A percentile compares a stretch with the other conserved stretches of the same genome.
Evolutionary conservation across 345 rosid species (phyloP).

Genomic region (Dipteronia dyeriana): DNA sequence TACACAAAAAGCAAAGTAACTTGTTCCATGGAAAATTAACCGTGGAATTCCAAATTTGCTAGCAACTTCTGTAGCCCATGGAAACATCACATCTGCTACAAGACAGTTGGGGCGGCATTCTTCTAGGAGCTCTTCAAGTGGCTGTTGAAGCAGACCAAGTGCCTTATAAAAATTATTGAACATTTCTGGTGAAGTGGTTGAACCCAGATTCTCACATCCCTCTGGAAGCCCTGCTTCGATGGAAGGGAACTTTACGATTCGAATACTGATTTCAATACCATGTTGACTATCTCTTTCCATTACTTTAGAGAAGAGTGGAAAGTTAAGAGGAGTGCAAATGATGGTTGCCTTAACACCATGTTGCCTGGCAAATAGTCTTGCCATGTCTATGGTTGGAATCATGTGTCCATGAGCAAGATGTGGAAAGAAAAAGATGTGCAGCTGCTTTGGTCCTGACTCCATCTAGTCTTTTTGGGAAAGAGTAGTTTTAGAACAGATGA

Average conservation of each 20-base stretch:
- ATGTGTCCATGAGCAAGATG: constrained; percentile 13
- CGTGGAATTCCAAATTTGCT: constrained; percentile 9
- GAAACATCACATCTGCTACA: constrained; percentile 19
- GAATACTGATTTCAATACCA: constrained; percentile 15
- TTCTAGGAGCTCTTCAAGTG: constrained; percentile 15
- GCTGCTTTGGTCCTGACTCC: background rate
- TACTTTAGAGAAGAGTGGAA: background rate
- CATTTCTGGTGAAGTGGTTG: background rate
- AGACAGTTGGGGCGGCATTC: constrained; percentile 21
- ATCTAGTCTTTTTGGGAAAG: background rate
- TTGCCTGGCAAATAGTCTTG: constrained; percentile 2
- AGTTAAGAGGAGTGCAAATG: background rate
- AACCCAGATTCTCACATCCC: constrained; percentile 25
- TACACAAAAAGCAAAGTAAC: background rate
- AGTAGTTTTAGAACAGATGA: background rate
- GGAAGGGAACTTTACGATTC: constrained; percentile 18
- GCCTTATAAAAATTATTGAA: constrained; percentile 11
- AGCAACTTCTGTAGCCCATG: constrained; percentile 26
- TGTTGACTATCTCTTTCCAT: constrained; percentile 8
- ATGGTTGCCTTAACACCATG: constrained; percentile 10
- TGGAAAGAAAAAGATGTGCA: constrained; percentile 9
- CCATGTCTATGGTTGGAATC: constrained; percentile 15
- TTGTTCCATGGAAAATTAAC: background rate
- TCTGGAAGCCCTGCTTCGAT: constrained; percentile 24
- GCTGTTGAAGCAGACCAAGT: constrained; percentile 12